Evolutionary conservation across 768 basidiomycete species (phyloP), one percentile per base, ranked within the genome.

Genomic region (Naganishia antarctica): DNA sequence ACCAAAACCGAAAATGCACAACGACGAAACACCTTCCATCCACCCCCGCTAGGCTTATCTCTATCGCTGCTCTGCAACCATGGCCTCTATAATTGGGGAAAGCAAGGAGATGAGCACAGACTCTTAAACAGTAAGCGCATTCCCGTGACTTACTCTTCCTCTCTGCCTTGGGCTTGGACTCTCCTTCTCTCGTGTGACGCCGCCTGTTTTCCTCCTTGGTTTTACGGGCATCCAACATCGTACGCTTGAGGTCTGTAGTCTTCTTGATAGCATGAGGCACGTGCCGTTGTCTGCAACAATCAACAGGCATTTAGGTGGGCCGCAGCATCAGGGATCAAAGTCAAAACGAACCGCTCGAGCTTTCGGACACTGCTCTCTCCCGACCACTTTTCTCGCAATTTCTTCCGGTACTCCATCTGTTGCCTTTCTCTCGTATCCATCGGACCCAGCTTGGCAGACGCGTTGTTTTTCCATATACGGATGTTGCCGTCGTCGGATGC

Each of bases 401-500:
- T 87, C 37, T 90, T 86, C 23, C 96, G 82, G 79, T 98, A 98
- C 77, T 98, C 93, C 68, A 93, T 88, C 9, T 88, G 85, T 2
- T 91, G 89, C 47, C 90, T 84, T 75, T 98, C 94, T 61, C 91
- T 83, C 16, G 90, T 87, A 59, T 90, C 91, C 68, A 97, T 80
- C 29, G 96, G 84, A 9, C 94, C 96, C 37, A 99, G 81, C 76
- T 90, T 93, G 70, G 92, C 91, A 0, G 89, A 87, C 0, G 93
- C 90, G 64, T 89, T 88, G 23, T 90, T 86, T 76, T 97, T 97
- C 93, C 93, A 96, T 73, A 97, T 82, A 60, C 73, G 84, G 67
- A 96, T 88, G 72, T 94, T 96, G 12, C 92, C 92, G 72, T 96
- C 92, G 69, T 96, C 93, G 0, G 91, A 93, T 16, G 91, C 93